Base-by-base conservation (phyloP, 2,329 filamentous ascomycete genomes). In the Bipolaris sorokiniana region DNA sequence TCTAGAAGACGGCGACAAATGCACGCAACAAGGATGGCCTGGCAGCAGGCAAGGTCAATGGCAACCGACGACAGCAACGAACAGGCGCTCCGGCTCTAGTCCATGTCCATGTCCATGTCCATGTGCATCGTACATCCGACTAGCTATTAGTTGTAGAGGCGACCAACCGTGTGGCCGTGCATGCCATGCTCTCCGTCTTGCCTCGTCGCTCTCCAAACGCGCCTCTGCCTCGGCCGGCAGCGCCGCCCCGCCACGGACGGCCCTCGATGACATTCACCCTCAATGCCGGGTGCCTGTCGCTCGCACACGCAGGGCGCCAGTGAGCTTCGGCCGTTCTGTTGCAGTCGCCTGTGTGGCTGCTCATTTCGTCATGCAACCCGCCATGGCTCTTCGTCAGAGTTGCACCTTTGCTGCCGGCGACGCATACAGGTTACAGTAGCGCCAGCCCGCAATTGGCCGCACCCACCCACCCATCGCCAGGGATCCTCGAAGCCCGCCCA, bases 391-490 rank as follows among this genome's bases (percentile, higher is more conserved):
- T 60, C 64, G 68, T 67, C 66, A 69, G 56, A 68, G 60, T 67
- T 70, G 67, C 68, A 66, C 51, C 55, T 66, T 62, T 61, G 48
- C 51, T 51, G 59, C 40, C 57, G 58, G 55, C 62, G 58, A 63
- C 61, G 65, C 65, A 61, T 59, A 54, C 60, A 59, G 48, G 55
- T 45, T 56, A 63, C 59, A 54, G 53, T 69, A 69, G 68, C 63
- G 66, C 63, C 48, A 45, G 40, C 51, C 61, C 58, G 38, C 61
- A 46, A 65, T 68, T 67, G 65, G 63, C 62, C 59, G 56, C 53
- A 51, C 50, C 60, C 55, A 57, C 63, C 65, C 59, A 49, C 63
- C 54, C 41, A 48, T 34, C 54, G 36, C 42, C 64, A 62, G 61
- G 64, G 61, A 61, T 66, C 36, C 48, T 54, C 56, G 47, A 62